Percentiles rank a stretch among this genome's conserved stretches.
Conservation (phyloP, 106 monocot genomes). For the Allium sativum region DNA sequence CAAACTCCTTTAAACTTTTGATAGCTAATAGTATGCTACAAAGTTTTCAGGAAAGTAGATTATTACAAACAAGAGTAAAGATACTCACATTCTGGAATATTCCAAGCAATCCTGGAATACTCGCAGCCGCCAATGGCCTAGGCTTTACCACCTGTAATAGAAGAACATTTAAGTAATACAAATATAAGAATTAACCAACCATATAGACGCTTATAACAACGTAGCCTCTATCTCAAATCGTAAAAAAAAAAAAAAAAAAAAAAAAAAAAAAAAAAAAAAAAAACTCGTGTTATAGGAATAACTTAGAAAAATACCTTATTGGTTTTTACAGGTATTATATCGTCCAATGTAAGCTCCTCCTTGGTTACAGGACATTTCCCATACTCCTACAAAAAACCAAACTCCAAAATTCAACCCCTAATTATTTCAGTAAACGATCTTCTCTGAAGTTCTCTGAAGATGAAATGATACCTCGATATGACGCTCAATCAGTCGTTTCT, state of each 20-base stretch:
- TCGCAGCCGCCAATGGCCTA: constrained; percentile 85
- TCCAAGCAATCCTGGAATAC: constrained; percentile 90
- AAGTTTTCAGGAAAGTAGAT: too few species aligned
- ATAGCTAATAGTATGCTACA: too few species aligned
- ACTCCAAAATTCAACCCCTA: not conserved
- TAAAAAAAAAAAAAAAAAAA: not conserved
- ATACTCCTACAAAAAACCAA: constrained; percentile 35
- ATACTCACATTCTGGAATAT: constrained; percentile 90
- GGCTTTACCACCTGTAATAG: constrained; percentile 69
- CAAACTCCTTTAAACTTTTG: too few species aligned
- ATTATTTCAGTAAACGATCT: not conserved
- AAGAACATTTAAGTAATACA: not conserved
- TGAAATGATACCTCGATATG: constrained; percentile 42
- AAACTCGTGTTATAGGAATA: not conserved
- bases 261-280: not conserved
- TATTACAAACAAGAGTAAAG: not conserved
- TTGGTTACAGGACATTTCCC: constrained; percentile 93
- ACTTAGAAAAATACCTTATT: constrained; percentile 12
- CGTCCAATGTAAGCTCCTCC: constrained; percentile 76
- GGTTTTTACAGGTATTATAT: constrained; percentile 37
- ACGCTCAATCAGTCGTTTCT: constrained; percentile 9
- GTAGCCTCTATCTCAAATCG: not conserved
- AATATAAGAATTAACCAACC: too few species aligned
- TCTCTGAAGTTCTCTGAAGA: not conserved
- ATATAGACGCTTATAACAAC: not conserved